Base-by-base conservation (phyloP, 495 filamentous ascomycete species). In the Pseudevernia furfuracea region DNA sequence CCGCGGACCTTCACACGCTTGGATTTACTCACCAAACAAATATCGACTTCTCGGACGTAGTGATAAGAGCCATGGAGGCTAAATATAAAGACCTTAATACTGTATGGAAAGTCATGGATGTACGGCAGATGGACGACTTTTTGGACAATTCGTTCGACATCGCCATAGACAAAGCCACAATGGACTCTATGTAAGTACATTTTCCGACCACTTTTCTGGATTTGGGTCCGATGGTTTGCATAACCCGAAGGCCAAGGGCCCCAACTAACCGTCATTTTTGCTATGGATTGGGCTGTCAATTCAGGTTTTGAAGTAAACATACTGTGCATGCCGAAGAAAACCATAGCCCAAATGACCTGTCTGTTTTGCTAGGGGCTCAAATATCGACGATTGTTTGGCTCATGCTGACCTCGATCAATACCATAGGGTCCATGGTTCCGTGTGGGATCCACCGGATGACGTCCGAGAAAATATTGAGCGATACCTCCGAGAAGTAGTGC, bases 401-500 rank as follows among this genome's bases (percentile, higher is more conserved):
- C 15, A 44, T 44, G 41, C 41, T 44, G 41, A 44, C 15, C 41
- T 21, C 8, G 1, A 44, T 44, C 41, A 21, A 44, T 17, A 14
- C 41, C 21, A 44, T 44, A 44, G 41, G 41, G 19, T 58, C 19
- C 37, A 58, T 38, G 55, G 25, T 11, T 36, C 55, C 55, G 32
- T 36, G 55, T 58, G 55, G 55, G 28, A 58, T 38, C 55, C 55
- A 10, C 55, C 55, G 19, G 55, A 58, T 28, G 55, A 58, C 17
- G 53, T 57, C 28, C 55, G 25, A n/a, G 55, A 58, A 30, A 30
- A 57, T n/a, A 30, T 57, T 21, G 21, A 36, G 11, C 32, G 25
- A 58, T 58, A 34, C 23, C 17, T 58, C 23, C 32, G 37, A 36
- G 55, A 58, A 58, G 55, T 36, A 23, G 55, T 38, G 32, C 32